These are phyloP conservation scores for Starmera dryadoides DNA, from an alignment of 805 yeast species.

Conservation along the genomic window DNA sequence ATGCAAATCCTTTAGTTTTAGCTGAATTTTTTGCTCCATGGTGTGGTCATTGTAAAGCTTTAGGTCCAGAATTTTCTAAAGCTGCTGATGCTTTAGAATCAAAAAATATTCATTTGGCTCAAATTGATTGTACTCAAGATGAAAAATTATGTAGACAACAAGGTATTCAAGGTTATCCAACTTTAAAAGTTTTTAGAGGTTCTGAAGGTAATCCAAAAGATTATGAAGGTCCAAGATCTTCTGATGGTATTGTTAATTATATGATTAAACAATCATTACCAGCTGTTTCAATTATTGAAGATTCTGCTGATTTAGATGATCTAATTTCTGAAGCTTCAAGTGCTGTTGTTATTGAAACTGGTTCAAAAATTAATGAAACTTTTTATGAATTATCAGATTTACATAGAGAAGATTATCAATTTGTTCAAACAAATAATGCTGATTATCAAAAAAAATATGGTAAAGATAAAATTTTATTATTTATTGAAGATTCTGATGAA, in stretches of 20 bases:
- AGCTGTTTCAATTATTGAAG: conserved; percentile 47
- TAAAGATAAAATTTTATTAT: conserved; percentile 21
- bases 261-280: conserved; percentile 83
- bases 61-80: conserved; percentile 72
- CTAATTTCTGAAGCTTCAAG: conserved; percentile 40
- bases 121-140: conserved; percentile 79
- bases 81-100: conserved; percentile 63
- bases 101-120: conserved; percentile 66
- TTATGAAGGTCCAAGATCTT: conserved; percentile 80
- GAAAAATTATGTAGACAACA: conserved; percentile 60
- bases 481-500: conserved; percentile 22
- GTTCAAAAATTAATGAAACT: conserved; percentile 43
- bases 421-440: conserved; percentile 40
- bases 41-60: conserved; percentile 93
- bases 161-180: conserved; percentile 78
- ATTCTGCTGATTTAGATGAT: conserved; percentile 42
- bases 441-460: conserved; percentile 29
- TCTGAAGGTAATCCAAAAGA: conserved; percentile 39
- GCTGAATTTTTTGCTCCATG: conserved; percentile 94
- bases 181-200: conserved; percentile 65
- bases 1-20: conserved; percentile 68
- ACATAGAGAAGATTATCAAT: conserved; percentile 57
- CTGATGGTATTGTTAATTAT: conserved; percentile 68
- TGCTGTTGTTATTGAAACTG: conserved; percentile 51
- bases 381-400: conserved; percentile 54